Evolutionary conservation across 306 rosid genomes (phyloP).

Genomic region (Prunus fruticosa): DNA sequence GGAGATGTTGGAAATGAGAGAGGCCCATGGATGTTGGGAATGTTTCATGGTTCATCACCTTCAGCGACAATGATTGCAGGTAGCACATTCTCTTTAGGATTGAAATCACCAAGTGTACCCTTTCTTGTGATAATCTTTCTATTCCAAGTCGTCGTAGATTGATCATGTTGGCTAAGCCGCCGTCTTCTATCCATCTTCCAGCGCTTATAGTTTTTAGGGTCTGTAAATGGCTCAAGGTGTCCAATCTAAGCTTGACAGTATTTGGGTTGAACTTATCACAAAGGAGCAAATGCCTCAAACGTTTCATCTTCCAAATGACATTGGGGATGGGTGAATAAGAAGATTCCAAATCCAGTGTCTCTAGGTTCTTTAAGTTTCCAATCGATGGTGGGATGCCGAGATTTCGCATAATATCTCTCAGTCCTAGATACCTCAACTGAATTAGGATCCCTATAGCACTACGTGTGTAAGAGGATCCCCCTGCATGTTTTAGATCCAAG

Average conservation of each 20-base stretch:
- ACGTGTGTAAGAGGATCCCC: rapidly evolving
- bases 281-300: background rate
- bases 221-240: background rate
- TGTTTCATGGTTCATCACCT: background rate
- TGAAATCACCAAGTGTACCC: background rate
- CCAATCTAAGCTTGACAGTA: background rate
- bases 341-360: background rate
- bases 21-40: background rate
- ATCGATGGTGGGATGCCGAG: background rate
- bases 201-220: background rate
- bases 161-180: background rate
- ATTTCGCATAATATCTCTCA: too few species aligned
- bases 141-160: background rate
- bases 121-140: background rate
- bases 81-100: background rate
- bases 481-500: background rate
- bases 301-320: background rate
- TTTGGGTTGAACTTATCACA: rapidly evolving
- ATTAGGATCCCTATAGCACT: background rate
- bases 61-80: background rate
- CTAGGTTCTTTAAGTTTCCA: background rate
- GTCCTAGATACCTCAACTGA: background rate
- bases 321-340: background rate
- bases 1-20: background rate
- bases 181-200: conserved; percentile 5